Conservation (phyloP, 257 asterid species). For the Solanum stenotomum region DNA sequence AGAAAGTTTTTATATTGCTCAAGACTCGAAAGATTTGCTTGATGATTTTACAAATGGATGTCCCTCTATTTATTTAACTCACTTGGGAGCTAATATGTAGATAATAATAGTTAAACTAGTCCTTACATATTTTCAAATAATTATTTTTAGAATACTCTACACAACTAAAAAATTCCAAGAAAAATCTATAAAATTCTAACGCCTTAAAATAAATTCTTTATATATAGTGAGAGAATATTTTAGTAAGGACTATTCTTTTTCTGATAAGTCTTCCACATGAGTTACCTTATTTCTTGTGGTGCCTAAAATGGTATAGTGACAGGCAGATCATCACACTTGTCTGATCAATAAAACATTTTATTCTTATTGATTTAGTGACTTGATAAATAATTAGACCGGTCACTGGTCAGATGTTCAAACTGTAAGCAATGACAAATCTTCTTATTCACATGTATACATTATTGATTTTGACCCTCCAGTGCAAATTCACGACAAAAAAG, state of each 20-base stretch:
- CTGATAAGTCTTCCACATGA: background rate
- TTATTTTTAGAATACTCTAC: background rate
- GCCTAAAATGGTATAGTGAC: background rate
- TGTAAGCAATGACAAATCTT: background rate
- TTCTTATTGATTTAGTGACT: background rate
- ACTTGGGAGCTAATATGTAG: background rate
- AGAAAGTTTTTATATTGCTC: background rate
- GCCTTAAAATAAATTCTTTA: background rate
- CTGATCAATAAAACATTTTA: background rate
- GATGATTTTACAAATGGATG: background rate
- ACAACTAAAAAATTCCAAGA: background rate
- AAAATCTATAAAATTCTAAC: background rate
- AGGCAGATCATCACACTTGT: background rate
- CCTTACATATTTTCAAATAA: background rate
- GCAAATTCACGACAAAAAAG: background rate
- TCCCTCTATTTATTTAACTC: background rate
- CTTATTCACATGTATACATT: no score
- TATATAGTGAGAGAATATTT: background rate
- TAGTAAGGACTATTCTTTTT: background rate
- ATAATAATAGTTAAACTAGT: background rate
- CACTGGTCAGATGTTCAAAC: background rate
- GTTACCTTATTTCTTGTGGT: background rate
- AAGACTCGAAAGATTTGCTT: background rate
- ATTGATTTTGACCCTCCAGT: no score
- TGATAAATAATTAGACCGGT: background rate